Evolutionary conservation across 2,329 filamentous ascomycete species (phyloP), one percentile per base, ranked within the genome.

Genomic region (Aspergillus sclerotialis): DNA sequence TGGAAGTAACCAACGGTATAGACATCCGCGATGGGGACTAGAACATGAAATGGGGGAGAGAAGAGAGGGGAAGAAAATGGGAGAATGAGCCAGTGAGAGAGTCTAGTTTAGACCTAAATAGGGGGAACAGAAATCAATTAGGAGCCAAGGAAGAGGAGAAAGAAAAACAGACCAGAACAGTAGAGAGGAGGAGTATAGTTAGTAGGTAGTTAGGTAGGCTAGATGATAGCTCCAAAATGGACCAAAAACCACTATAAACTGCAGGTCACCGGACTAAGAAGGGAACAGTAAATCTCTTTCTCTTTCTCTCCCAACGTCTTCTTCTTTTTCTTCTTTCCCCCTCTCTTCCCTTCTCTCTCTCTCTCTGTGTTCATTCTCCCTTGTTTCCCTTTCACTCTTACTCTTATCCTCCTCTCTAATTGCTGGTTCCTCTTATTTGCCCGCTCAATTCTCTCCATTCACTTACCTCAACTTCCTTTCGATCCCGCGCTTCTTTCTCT

Each of bases 401-500:
- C 24, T 36, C 21, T 23, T 28, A n/a, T 26, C 14, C 18, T 36
- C 17, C 35, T 33, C 33, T 15, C 24, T 39, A 14, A 28, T 40
- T 38, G n/a, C 18, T 23, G 15, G 37, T 44, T 40, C 40, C 33
- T 42, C 32, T 37, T 36, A 35, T 36, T 44, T 15, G 18, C 39
- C 33, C 36, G 34, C 36, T 35, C 43, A 39, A 37, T 39, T 44
- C 19, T 23, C 19, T 10, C 19, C 33, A 41, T 39, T 41, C 35
- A 36, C 26, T 24, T 27, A 34, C 21, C 19, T 38, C 34, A 21
- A 36, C 39, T 37, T 35, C 29, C 38, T 41, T 48, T 43, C 48
- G 44, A 49, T 47, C 50, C 48, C 49, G 45, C 45, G 35, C 47
- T 35, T 39, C 44, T 48, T 43, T 45, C 45, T 37, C 37, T 41